Evolutionary conservation across 495 filamentous ascomycete genomes (phyloP).

Genomic region (Diplogelasinospora grovesii): DNA sequence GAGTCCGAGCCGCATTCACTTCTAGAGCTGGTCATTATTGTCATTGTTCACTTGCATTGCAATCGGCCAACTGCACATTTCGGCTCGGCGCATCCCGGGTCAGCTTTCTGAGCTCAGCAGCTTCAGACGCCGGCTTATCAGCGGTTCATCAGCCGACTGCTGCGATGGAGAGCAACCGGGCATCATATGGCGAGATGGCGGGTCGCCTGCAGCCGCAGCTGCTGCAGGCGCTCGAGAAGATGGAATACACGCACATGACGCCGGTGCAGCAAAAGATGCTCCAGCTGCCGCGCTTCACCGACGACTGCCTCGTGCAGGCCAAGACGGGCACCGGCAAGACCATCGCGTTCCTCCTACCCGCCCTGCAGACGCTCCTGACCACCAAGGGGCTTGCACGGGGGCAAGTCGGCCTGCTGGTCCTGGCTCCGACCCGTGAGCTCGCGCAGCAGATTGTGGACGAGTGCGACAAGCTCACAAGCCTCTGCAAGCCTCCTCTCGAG

Average conservation of each 20-base stretch:
- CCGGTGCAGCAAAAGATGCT: slow-evolving; percentile 76
- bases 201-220: slow-evolving; percentile 44
- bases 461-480: slow-evolving; percentile 55
- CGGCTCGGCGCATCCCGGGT: no score
- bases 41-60: no score
- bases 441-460: slow-evolving; percentile 88
- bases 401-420: slow-evolving; percentile 59
- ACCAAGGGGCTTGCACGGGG: slow-evolving; percentile 39
- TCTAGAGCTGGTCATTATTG: no score
- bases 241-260: slow-evolving; percentile 72
- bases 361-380: slow-evolving; percentile 52
- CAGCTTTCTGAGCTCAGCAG: no score
- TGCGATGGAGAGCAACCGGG: not conserved
- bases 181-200: slow-evolving; percentile 8
- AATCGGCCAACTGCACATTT: no score
- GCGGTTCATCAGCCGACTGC: no score
- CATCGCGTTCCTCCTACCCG: slow-evolving; percentile 79
- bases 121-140: no score
- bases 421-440: slow-evolving; percentile 86
- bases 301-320: slow-evolving; percentile 69
- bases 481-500: slow-evolving; percentile 62
- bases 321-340: slow-evolving; percentile 95
- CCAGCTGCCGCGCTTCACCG: slow-evolving; percentile 55
- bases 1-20: no score
- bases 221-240: slow-evolving; percentile 54